Evolutionary conservation across 2,329 filamentous ascomycete species (phyloP).

Genomic region (Annulohypoxylon truncatum): DNA sequence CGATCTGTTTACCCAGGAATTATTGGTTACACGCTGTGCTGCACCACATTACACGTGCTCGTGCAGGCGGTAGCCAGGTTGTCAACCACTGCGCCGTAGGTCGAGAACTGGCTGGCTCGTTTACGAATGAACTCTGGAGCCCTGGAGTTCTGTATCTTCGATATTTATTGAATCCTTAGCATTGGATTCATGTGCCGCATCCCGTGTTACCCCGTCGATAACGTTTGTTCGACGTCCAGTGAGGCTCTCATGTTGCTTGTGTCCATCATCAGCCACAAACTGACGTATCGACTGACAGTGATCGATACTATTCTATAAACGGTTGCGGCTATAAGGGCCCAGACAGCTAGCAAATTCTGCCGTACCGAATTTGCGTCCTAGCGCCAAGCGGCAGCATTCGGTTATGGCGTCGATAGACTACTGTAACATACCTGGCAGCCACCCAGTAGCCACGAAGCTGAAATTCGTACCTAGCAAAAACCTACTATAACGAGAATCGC

Average conservation of each 20-base stretch:
- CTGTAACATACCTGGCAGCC: neutral
- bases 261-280: slow-evolving; percentile 33
- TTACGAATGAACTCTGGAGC: slow-evolving; percentile 17
- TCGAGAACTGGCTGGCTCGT: slow-evolving; percentile 27
- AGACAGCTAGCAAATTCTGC: slow-evolving; percentile 1
- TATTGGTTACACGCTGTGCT: slow-evolving; percentile 39
- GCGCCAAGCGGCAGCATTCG: slow-evolving; percentile 16
- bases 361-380: neutral
- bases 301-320: slow-evolving; percentile 11
- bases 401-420: slow-evolving; percentile 22
- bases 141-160: neutral
- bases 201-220: slow-evolving; percentile 25
- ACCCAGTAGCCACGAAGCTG: slow-evolving; percentile 10
- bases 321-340: slow-evolving; percentile 12
- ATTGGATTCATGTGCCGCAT: slow-evolving; percentile 15
- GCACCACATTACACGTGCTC: slow-evolving; percentile 36
- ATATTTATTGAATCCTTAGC: slow-evolving; percentile 26
- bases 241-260: slow-evolving; percentile 35
- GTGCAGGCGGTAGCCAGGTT: slow-evolving; percentile 25
- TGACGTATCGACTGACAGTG: slow-evolving; percentile 23
- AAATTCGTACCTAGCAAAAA: slow-evolving; percentile 9
- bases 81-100: slow-evolving; percentile 8
- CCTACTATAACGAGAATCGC: slow-evolving; percentile 10
- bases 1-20: slow-evolving; percentile 15
- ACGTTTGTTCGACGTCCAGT: slow-evolving; percentile 27